Evolutionary conservation across 257 asterid genomes (phyloP).

Genomic region (Penstemon barbatus): DNA sequence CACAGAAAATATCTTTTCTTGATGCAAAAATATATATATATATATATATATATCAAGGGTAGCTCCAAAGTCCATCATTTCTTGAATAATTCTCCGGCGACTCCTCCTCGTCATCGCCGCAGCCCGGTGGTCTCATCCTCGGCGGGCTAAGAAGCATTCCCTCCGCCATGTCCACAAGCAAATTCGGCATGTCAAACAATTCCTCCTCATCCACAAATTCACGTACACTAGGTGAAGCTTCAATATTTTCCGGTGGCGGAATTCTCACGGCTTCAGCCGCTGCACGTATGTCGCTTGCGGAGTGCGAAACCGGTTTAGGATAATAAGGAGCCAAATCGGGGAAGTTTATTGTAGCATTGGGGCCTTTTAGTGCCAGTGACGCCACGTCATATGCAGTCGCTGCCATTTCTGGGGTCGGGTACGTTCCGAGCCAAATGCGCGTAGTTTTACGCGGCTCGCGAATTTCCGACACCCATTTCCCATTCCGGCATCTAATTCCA

Average conservation of each 20-base stretch:
- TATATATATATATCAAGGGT: slow-evolving; percentile 14
- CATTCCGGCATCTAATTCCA: slow-evolving; percentile 52
- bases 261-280: slow-evolving; percentile 38
- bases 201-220: slow-evolving; percentile 58
- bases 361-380: slow-evolving; percentile 53
- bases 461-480: slow-evolving; percentile 69
- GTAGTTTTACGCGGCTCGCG: slow-evolving; percentile 58
- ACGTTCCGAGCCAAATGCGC: slow-evolving; percentile 69
- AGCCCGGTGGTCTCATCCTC: slow-evolving; percentile 18
- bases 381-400: slow-evolving; percentile 70
- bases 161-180: slow-evolving; percentile 61
- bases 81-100: slow-evolving; percentile 36
- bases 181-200: slow-evolving; percentile 50
- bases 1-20: slow-evolving; percentile 5
- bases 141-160: slow-evolving; percentile 71
- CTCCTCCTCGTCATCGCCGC: slow-evolving; percentile 15
- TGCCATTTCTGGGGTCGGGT: slow-evolving; percentile 64
- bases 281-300: slow-evolving; percentile 39
- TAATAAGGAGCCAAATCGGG: slow-evolving; percentile 29
- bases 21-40: background rate
- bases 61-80: slow-evolving; percentile 46
- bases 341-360: slow-evolving; percentile 41
- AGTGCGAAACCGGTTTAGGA: slow-evolving; percentile 43
- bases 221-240: background rate
- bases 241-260: background rate